Evolutionary conservation across 2,329 filamentous ascomycete genomes (phyloP), one percentile per base, ranked within the genome.

Genomic region (Plectosphaerella cucumerina): DNA sequence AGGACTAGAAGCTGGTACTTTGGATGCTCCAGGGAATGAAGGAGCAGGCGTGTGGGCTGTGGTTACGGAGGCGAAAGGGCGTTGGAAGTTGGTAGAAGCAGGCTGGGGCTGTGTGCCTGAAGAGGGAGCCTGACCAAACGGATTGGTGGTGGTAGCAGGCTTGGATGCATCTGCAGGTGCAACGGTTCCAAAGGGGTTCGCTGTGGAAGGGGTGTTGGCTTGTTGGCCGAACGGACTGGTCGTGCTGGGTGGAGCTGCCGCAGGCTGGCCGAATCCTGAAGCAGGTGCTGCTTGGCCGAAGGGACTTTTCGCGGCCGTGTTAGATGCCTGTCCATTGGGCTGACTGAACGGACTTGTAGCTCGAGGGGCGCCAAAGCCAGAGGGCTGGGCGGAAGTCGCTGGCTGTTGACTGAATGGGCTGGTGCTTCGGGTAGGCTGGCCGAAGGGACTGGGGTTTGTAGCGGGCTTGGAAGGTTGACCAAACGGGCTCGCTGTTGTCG

Each of bases 361-460:
- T 31, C 26, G 26, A 31, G 26, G 26, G 26, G 26, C 26, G 26
- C 26, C 26, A 31, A 31, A 31, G 26, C 26, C 26, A 10, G 26
- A 31, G 8, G 26, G 8, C 26, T 31, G 26, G 26, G 26, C 26
- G 49, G 59, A 37, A 20, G 45, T 17, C 20, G 43, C 50, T 39
- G 57, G 60, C 58, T 62, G 50, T 35, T 20, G 34, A 50, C 49
- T 22, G 57, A 47, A 14, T 52, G 37, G 17, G 54, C 41, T 23
- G 55, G 45, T n/a, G 59, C 26, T 31, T 11, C 26, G 26, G 12
- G 26, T 31, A 5, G 26, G 26, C 6, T 31, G 26, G 6, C 26
- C 43, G 17, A 67, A 65, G 12, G 61, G 56, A 35, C 54, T 62
- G 41, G 54, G 52, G 26, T 31, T 31, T 8, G 26, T 11, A 3